Percentiles rank a stretch among this genome's conserved stretches.
These are phyloP conservation scores for Fragaria vesca DNA, from an alignment of 306 rosid genomes.

Conservation along the genomic window DNA sequence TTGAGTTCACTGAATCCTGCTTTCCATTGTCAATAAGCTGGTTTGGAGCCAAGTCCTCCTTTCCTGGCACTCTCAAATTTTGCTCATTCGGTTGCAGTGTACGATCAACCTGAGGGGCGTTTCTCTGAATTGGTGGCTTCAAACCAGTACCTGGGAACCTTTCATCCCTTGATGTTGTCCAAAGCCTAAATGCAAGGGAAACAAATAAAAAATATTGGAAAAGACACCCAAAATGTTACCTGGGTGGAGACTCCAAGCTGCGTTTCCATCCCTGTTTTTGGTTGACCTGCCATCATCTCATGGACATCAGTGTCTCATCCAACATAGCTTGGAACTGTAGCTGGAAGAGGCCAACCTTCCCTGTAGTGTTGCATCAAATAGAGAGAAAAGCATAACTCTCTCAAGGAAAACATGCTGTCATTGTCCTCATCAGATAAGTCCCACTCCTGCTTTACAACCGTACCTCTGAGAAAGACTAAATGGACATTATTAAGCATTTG, in stretches of 20 bases:
- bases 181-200: constrained; percentile 51
- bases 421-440: constrained; percentile 94
- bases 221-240: constrained; percentile 37
- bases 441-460: constrained; percentile 89
- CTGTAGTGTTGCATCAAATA: constrained; percentile 90
- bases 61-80: constrained; percentile 44
- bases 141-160: constrained; percentile 50
- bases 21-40: constrained; percentile 38
- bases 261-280: constrained; percentile 54
- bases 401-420: constrained; percentile 95
- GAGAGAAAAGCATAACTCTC: constrained; percentile 87
- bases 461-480: constrained; percentile 50
- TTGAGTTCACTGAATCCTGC: constrained; percentile 41
- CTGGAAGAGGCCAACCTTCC: constrained; percentile 86
- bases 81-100: constrained; percentile 50
- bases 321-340: constrained; percentile 64
- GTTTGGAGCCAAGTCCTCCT: constrained; percentile 55
- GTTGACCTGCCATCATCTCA: constrained; percentile 68
- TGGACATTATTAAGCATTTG: constrained; percentile 22
- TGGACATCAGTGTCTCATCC: constrained; percentile 66
- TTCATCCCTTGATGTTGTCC: constrained; percentile 68
- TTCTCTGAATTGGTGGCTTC: constrained; percentile 50
- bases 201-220: constrained; percentile 9
- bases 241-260: constrained; percentile 63
- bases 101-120: constrained; percentile 39